Percentiles rank a stretch among this genome's conserved stretches.
Conservation (phyloP, 2,329 filamentous ascomycete genomes). For the Fusarium goolgardi region DNA sequence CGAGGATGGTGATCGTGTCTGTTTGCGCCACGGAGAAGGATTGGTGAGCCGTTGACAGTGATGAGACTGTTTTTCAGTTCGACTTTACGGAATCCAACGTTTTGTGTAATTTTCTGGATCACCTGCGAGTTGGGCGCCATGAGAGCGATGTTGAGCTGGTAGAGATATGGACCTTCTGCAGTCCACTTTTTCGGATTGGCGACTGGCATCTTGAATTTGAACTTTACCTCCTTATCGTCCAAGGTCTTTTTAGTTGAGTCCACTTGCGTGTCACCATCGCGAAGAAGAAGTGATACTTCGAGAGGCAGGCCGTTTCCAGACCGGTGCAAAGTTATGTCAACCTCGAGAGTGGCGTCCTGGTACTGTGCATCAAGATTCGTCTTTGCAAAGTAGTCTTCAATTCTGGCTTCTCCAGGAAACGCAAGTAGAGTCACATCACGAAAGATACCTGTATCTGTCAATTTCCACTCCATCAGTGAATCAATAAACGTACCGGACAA, state of each 20-base stretch:
- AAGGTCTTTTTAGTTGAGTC: background rate
- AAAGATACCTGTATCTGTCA: background rate
- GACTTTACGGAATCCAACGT: constrained; percentile 10
- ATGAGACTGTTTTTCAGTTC: constrained; percentile 8
- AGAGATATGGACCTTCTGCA: constrained; percentile 3
- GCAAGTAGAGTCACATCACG: constrained; percentile 16
- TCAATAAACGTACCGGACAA: background rate
- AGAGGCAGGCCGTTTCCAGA: fast-evolving
- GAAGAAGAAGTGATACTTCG: background rate
- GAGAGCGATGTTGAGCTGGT: constrained; percentile 1
- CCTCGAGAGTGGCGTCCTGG: background rate
- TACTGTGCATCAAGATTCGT: background rate
- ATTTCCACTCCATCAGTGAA: fast-evolving
- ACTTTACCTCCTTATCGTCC: fast-evolving
- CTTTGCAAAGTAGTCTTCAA: constrained; percentile 21
- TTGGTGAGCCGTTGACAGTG: constrained; percentile 1
- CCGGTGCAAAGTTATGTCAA: background rate
- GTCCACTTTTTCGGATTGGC: constrained; percentile 10
- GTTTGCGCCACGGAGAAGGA: constrained; percentile 9
- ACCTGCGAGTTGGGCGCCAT: fast-evolving
- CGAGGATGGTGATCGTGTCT: constrained; percentile 17
- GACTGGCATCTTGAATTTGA: background rate
- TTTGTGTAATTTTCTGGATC: background rate
- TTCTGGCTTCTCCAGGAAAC: background rate
- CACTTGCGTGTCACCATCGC: background rate